These are phyloP conservation scores for Pseudozyma sp. DNA, from an alignment of 1,284 basidiomycete species.

Conservation along the genomic window DNA sequence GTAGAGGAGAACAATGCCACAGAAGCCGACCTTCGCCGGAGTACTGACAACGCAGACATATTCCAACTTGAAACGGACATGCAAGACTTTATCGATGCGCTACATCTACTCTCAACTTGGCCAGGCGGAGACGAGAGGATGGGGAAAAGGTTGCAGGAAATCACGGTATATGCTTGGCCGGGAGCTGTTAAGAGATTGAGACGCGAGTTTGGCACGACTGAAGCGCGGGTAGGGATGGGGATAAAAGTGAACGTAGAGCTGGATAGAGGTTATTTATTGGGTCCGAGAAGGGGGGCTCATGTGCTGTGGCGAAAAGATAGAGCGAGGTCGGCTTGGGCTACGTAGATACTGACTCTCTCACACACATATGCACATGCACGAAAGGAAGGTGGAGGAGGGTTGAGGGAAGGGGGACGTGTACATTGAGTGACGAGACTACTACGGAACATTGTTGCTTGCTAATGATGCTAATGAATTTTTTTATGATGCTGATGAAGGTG, in stretches of 20 bases:
- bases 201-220: slow-evolving; percentile 11
- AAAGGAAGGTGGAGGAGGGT: background rate
- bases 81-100: slow-evolving; percentile 43
- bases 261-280: slow-evolving; percentile 40
- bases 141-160: slow-evolving; percentile 25
- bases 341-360: background rate
- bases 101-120: slow-evolving; percentile 31
- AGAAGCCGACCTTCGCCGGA: slow-evolving; percentile 18
- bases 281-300: slow-evolving; percentile 43
- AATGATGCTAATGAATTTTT: no score
- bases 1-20: slow-evolving; percentile 8
- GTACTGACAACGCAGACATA: slow-evolving; percentile 10
- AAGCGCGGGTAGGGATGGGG: background rate
- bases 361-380: no score
- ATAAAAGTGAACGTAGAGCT: slow-evolving; percentile 11
- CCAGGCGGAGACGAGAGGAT: slow-evolving; percentile 23
- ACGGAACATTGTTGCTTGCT: no score
- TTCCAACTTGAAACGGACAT: slow-evolving; percentile 40
- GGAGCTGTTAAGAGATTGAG: slow-evolving; percentile 28
- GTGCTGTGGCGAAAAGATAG: slow-evolving; percentile 47
- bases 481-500: no score
- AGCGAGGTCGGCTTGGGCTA: slow-evolving; percentile 36
- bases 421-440: no score
- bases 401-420: background rate
- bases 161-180: slow-evolving; percentile 46